Evolutionary conservation across 192 early-diverging fungal species (phyloP), one percentile per base, ranked within the genome.

Genomic region (Paraglomus brasilianum): DNA sequence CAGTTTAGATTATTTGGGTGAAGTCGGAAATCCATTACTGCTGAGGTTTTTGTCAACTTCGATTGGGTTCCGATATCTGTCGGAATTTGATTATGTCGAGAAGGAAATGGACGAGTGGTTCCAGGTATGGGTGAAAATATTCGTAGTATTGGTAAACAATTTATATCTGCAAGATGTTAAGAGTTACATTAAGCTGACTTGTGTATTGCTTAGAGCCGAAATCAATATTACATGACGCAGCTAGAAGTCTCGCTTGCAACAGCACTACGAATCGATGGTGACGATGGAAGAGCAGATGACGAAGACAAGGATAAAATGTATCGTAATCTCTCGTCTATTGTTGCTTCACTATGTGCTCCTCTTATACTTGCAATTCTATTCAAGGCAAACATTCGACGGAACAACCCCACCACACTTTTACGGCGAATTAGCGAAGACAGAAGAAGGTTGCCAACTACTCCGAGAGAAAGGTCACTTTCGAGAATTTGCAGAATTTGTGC

Each of bases 71-170:
- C 64, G 75, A 22, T 91, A 91, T 57, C 73, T 94, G 39, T 74
- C 83, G 30, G 81, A 89, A 38, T 73, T 86, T n/a, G 86, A 82
- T 21, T 95, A 89, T 74, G 82, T 92, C 9, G 78, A 89, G 66
- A 78, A 78, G 43, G 89, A 94, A 70, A 87, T 93, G 83, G 86
- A 88, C 49, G 83, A 88, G 14, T 94, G 93, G 93, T 87, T 87
- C 71, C 86, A 89, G 82, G 92, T 93, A 81, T 49, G 62, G 43
- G 60, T 10, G 14, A 5, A 17, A 46, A 50, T 24, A 8, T 41
- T 36, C 43, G n/a, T 40, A 15, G 0, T 14, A 21, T 51, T 10
- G 24, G 19, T 1, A n/a, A 6, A 15, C 39, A 21, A 2, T 47
- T 51, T 22, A 4, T 53, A 41, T 43, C 17, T 44, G 41, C 10